Evolutionary conservation across 2,329 filamentous ascomycete species (phyloP), one percentile per base, ranked within the genome.

Genomic region (Metarhizium rileyi): DNA sequence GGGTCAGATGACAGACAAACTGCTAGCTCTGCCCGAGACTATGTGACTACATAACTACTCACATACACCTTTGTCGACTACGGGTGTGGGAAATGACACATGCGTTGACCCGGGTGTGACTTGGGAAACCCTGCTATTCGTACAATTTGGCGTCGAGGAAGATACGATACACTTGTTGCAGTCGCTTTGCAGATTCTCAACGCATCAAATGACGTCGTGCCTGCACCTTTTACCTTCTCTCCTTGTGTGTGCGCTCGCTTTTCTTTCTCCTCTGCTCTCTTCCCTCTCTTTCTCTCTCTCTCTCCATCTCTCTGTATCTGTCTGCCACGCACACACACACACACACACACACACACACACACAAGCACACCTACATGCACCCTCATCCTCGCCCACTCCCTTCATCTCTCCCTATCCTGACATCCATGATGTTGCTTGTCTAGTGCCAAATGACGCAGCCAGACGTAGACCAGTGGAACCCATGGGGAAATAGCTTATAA

Each of bases 401-500:
- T 20, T 36, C 30, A 8, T 42, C 12, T 42, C 12, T 28, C 26
- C 28, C 40, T 30, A 95, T 52, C 86, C 84, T 44, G 80, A 84
- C 80, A 96, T 84, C 93, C 91, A 97, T 48, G 90, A 80, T 5
- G 88, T 80, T 35, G 94, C 87, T 62, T 90, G 80, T 63, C 84
- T 84, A 20, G 86, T 87, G 22, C 91, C 93, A 63, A 95, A 93
- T 3, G 82, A 83, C 41, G 90, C 88, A 51, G 90, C 90, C 57
- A 95, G 81, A 52, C 91, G 84, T 56, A 98, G 71, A 40, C 93
- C 89, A 49, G 84, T 87, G 50, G 87, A 87, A 38, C 93, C 93
- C 90, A 97, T 95, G 25, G 93, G 93, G 62, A 97, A 97, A 68
- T 98, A 98, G 70, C 88, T 95, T 67, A 97, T 83, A 44, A 96